Evolutionary conservation across 306 rosid genomes (phyloP).

Genomic region (Glycine latifolia): DNA sequence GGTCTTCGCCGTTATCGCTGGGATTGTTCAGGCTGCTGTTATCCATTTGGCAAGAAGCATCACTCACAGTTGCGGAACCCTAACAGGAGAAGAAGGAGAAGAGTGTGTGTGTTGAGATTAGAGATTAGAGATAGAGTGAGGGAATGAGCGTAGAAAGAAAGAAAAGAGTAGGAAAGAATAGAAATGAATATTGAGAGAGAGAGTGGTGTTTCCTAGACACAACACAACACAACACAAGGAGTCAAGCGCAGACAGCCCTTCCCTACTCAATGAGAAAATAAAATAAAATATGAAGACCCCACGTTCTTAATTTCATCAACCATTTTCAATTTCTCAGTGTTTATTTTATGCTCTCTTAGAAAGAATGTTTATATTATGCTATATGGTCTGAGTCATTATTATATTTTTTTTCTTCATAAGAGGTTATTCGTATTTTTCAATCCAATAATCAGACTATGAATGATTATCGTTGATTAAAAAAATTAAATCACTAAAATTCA

Average conservation of each 20-base stretch:
- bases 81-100: constrained; percentile 8
- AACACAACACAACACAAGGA: neutral
- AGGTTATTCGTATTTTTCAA: too few species aligned
- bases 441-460: too few species aligned
- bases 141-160: neutral
- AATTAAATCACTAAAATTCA: too few species aligned
- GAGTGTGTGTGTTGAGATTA: neutral
- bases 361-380: too few species aligned
- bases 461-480: too few species aligned
- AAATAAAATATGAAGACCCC: too few species aligned
- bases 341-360: too few species aligned
- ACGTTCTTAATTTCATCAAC: too few species aligned
- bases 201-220: constrained; percentile 5
- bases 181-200: neutral
- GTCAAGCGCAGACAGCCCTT: neutral
- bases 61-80: constrained; percentile 41
- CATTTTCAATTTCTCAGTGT: too few species aligned
- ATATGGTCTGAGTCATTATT: too few species aligned
- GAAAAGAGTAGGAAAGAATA: neutral
- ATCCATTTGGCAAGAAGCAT: constrained; percentile 57
- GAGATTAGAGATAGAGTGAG: neutral
- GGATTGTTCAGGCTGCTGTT: constrained; percentile 35
- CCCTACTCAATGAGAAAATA: neutral
- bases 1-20: constrained; percentile 21
- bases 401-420: too few species aligned